A percentile compares a stretch with the other conserved stretches of the same genome.
Conservation (phyloP, 2,329 filamentous ascomycete genomes). For the Monosporascus sp. region DNA sequence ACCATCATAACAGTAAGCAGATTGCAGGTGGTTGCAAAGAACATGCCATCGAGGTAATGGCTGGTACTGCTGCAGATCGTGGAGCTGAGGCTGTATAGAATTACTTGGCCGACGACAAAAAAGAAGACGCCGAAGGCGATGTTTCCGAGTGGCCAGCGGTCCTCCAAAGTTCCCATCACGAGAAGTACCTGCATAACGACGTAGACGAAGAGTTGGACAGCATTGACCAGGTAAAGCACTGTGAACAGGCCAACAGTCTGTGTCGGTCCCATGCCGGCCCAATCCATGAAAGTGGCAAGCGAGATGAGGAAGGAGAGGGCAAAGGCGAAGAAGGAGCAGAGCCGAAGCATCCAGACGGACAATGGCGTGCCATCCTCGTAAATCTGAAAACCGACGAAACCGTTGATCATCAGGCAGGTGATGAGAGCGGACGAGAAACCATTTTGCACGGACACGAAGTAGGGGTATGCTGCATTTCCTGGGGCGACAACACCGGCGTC, state of each 20-base stretch:
- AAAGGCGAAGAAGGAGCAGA: constrained; percentile 76
- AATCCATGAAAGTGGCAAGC: constrained; percentile 86
- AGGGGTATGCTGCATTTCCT: constrained; percentile 73
- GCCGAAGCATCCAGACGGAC: constrained; percentile 86
- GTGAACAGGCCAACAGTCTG: constrained; percentile 88
- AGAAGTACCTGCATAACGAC: constrained; percentile 82
- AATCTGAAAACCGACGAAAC: constrained; percentile 95
- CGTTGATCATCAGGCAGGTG: constrained; percentile 89
- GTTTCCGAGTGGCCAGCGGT: constrained; percentile 91
- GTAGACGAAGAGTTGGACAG: constrained; percentile 79
- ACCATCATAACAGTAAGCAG: constrained; percentile 98
- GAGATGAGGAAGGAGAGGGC: constrained; percentile 80
- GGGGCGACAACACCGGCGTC: constrained; percentile 90
- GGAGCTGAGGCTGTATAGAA: constrained; percentile 84
- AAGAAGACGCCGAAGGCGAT: constrained; percentile 88
- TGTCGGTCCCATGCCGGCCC: constrained; percentile 77
- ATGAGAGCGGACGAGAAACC: constrained; percentile 81
- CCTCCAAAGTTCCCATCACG: constrained; percentile 83
- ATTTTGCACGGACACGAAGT: constrained; percentile 84
- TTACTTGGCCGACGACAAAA: constrained; percentile 85
- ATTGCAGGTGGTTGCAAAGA: constrained; percentile 93
- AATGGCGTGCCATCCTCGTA: constrained; percentile 95
- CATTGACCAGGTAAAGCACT: constrained; percentile 87
- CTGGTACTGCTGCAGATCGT: constrained; percentile 77
- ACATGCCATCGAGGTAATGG: constrained; percentile 91